A percentile compares a stretch with the other conserved stretches of the same genome.
Conservation (phyloP, 352 stramenopile genomes). For the Thalassiosira livingstoniorum region DNA sequence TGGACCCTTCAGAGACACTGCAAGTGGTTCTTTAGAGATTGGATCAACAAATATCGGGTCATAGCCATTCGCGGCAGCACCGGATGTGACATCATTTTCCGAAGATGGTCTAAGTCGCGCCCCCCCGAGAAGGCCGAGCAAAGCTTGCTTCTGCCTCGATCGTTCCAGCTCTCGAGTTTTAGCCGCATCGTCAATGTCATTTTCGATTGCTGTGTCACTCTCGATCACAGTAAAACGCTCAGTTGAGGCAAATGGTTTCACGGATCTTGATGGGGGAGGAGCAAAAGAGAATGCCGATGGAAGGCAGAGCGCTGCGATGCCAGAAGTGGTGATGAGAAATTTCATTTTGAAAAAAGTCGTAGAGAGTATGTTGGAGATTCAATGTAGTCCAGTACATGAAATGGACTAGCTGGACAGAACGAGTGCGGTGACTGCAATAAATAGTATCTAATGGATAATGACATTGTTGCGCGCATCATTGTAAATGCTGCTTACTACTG, state of each 20-base stretch:
- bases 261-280: background rate
- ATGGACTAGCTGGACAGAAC: no score
- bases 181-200: background rate
- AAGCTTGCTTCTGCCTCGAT: conserved; percentile 34
- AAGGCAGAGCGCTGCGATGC: no score
- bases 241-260: background rate
- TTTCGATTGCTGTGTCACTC: background rate
- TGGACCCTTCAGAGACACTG: conserved; percentile 41
- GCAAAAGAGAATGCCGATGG: no score
- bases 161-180: conserved; percentile 20
- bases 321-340: no score
- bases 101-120: no score
- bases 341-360: no score
- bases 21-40: conserved; percentile 73
- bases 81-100: background rate
- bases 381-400: no score
- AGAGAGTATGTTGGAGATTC: no score
- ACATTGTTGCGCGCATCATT: no score
- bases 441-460: no score
- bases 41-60: conserved; percentile 79
- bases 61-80: background rate
- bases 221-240: background rate
- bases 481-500: no score
- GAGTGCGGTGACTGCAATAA: no score
- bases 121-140: conserved; percentile 45